Percentiles rank a stretch among this genome's conserved stretches.
phyloP scores from a whole-genome alignment of 305 asterid species.

The Fraxinus velutina region DNA sequence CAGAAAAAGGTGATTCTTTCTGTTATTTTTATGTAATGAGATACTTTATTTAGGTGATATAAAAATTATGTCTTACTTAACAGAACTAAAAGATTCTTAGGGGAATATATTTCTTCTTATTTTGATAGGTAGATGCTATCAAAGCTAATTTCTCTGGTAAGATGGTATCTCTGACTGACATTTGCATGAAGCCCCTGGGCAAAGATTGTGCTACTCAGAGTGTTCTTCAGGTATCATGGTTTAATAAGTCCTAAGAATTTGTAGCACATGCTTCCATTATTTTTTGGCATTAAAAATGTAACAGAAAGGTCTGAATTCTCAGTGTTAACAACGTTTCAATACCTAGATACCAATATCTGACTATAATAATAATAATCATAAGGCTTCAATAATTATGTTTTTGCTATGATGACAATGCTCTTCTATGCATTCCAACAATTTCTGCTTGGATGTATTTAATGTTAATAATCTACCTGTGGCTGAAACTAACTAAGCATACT shows the following conservation, averaged over 20 bases:
- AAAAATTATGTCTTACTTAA: neutral
- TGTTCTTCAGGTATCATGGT: slow-evolving; percentile 73
- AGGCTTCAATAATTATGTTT: neutral
- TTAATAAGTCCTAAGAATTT: neutral
- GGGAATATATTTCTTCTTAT: slow-evolving; percentile 14
- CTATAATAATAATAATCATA: neutral
- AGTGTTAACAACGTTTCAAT: neutral
- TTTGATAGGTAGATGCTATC: slow-evolving; percentile 82
- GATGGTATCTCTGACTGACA: slow-evolving; percentile 78
- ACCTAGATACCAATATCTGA: neutral
- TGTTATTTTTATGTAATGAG: neutral
- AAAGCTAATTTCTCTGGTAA: slow-evolving; percentile 79
- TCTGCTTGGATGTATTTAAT: neutral
- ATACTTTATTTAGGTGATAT: slow-evolving; percentile 3
- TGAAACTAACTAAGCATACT: slow-evolving; percentile 21
- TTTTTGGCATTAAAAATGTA: neutral
- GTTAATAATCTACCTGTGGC: neutral
- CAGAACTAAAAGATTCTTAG: slow-evolving; percentile 5
- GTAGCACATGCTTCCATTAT: neutral
- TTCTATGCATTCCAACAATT: neutral
- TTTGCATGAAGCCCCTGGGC: slow-evolving; percentile 99
- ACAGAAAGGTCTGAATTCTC: neutral
- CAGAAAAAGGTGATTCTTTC: slow-evolving; percentile 70
- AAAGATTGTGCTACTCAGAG: slow-evolving; percentile 95
- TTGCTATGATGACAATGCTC: neutral